These are phyloP conservation scores for Teunomyces cretensis DNA, from an alignment of 805 yeast species.

Conservation along the genomic window DNA sequence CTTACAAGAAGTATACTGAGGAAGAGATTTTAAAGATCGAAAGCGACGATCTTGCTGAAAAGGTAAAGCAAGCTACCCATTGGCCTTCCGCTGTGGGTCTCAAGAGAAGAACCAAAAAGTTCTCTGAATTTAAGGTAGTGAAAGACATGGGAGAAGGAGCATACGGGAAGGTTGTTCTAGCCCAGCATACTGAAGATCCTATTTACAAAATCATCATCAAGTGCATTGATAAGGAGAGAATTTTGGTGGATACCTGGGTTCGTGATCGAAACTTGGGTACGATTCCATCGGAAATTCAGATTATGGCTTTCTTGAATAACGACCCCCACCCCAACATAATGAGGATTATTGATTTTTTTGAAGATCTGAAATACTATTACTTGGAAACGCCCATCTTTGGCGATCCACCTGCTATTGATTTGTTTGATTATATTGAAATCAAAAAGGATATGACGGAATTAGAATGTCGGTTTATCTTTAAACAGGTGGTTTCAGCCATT, in stretches of 20 bases:
- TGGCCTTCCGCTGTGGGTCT: conserved; percentile 62
- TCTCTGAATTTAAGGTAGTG: conserved; percentile 66
- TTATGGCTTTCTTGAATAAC: conserved; percentile 76
- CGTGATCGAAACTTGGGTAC: conserved; percentile 89
- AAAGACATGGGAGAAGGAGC: conserved; percentile 95
- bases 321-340: conserved; percentile 87
- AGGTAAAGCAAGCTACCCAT: conserved; percentile 33
- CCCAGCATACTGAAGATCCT: conserved; percentile 62
- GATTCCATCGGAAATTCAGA: conserved; percentile 93
- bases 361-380: conserved; percentile 85
- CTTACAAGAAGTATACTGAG: conserved; percentile 33
- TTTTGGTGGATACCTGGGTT: conserved; percentile 96
- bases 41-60: conserved; percentile 40
- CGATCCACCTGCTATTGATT: conserved; percentile 82
- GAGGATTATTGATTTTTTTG: conserved; percentile 86
- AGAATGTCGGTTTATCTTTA: conserved; percentile 76
- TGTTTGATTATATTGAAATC: conserved; percentile 89
- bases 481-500: conserved; percentile 76
- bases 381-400: conserved; percentile 93
- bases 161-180: conserved; percentile 88
- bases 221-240: conserved; percentile 87
- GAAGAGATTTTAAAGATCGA: conserved; percentile 46
- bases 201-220: conserved; percentile 74
- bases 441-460: conserved; percentile 75
- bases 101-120: conserved; percentile 65